phyloP scores from a whole-genome alignment of 257 asterid species.

The Solanum peruvianum region DNA sequence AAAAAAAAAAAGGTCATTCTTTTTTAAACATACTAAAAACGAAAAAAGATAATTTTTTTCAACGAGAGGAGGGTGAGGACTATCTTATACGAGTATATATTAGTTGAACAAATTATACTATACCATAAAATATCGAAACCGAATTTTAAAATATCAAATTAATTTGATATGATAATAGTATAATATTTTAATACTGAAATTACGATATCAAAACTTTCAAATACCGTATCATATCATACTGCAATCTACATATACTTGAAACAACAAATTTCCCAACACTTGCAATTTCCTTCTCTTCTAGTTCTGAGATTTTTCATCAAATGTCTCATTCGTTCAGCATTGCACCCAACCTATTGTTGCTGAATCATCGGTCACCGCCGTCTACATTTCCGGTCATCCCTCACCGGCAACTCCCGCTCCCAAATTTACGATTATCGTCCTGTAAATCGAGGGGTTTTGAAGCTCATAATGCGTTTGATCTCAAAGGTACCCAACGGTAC shows the following conservation, averaged over 20 bases:
- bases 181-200: no score
- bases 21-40: no score
- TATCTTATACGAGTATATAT: no score
- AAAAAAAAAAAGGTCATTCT: no score
- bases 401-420: neutral
- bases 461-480: slow-evolving; percentile 24
- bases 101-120: no score
- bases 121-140: no score
- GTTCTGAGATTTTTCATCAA: neutral
- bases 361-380: neutral
- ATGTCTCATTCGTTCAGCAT: neutral
- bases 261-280: neutral
- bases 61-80: no score
- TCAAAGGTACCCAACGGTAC: slow-evolving; percentile 58
- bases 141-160: no score
- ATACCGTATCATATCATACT: no score
- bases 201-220: no score
- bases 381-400: slow-evolving; percentile 11
- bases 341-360: neutral
- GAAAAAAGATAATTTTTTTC: no score
- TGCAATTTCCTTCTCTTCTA: neutral
- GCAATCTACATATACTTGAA: neutral
- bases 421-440: slow-evolving; percentile 1
- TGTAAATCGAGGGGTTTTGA: slow-evolving; percentile 11
- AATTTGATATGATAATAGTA: no score